Base-by-base conservation (phyloP, 768 basidiomycete species). In the Amanita jacksonii region DNA sequence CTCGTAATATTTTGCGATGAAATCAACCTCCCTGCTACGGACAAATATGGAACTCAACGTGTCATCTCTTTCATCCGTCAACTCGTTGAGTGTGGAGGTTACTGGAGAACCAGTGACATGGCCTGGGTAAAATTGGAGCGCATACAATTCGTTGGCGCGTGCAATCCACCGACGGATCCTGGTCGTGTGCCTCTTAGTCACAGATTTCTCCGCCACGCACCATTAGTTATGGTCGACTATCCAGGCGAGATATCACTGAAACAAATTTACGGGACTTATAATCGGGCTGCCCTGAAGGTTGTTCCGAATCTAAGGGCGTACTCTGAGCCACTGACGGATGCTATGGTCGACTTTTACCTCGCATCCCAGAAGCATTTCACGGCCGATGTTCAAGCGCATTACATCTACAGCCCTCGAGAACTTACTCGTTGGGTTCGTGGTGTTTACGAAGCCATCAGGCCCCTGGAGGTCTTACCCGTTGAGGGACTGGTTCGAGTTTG, bases 1-100 rank as follows among this genome's bases (percentile, higher is more conserved):
- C 74, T 99, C 38, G 93, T 99, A 25, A 85, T 99, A n/a, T 99
- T 99, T 68, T 99, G 96, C 61, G 96, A 99, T 60, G 96, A 99
- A 63, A 98, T 99, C 71, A 99, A 99, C 58, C 68, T 99, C 3
- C 96, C 96, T 2, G 91, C 96, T 12, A 74, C 81, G 7, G 96
- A 99, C 70, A 94, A 92, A 64, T 99, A 99, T 56, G 96, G 96
- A 3, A 99, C 96, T 4, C 96, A 99, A 60, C 78, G 90, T 19
- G 96, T 99, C 56, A 98, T 99, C 57, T 97, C 94, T 2, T 99
- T 98, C 73, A 75, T 99, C 49, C 84, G 96, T 43, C 96, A 98
- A 60, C 77, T 99, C 23, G 90, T 99, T 32, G 96, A 98, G 63
- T 78, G 75, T 34, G 85, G 87, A 22, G 96, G 96, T 2, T 99